Evolutionary conservation across 495 filamentous ascomycete genomes (phyloP), one percentile per base, ranked within the genome.

Genomic region (Immersiella caudata): DNA sequence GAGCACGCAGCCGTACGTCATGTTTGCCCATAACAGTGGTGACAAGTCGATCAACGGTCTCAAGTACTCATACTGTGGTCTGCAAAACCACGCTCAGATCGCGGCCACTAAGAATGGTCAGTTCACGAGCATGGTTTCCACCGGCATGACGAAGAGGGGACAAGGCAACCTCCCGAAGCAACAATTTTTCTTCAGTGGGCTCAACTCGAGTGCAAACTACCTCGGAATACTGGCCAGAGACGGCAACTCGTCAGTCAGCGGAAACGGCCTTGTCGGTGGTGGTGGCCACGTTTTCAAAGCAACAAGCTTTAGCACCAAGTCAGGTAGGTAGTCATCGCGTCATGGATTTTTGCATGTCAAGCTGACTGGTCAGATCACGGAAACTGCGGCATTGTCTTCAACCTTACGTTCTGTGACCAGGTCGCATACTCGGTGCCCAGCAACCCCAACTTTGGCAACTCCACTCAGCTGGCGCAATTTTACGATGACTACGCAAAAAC

Each of bases 391-490:
- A 82, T 99, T 14, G 82, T 99, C 40, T 91, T 87, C 78, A 87
- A 94, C 73, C 87, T 99, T 20, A 77, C 83, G 3, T 94, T 97
- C 76, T 99, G 95, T 81, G 83, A 85, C 61, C 86, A 95, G 66
- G 86, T 94, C 56, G 91, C 93, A 52, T 97, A 97, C 76, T 90
- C 96, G 22, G 95, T 97, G 0, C 95, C 95, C 0, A 86, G 88
- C 61, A 95, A 96, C 71, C 85, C 89, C 4, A 79, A 73, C n/a
- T 81, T 79, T 33, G 85, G 83, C 68, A 81, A 82, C 62, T 77
- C 79, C 59, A 76, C 79, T 2, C 71, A 77, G 9, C 83, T 95
- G 5, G 86, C 82, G 2, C 72, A 79, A 0, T 87, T 89, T 70
- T 97, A 96, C 78, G 91, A 97, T 72, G 72, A 85, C 26, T 81